Evolutionary conservation across 1,284 basidiomycete species (phyloP), one percentile per base, ranked within the genome.

Genomic region (Rhodotorula sp.): DNA sequence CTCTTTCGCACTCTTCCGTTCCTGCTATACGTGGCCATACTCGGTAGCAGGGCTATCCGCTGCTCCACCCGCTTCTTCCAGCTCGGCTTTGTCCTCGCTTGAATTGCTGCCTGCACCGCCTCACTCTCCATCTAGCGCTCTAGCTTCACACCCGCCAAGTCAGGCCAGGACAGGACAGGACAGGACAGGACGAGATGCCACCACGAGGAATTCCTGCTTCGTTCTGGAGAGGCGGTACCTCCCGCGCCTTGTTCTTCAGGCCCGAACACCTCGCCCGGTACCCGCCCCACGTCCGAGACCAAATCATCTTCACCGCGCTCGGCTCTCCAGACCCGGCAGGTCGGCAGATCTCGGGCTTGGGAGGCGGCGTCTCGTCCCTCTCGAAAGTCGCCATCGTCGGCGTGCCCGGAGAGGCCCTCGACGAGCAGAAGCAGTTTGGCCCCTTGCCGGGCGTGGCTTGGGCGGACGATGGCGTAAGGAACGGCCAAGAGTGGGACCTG

Each of bases 221-320:
- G 0, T 75, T 76, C 71, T 75, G 68, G 67, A 64, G 75, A 5
- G 75, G 75, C 5, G 75, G 75, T 1, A 76, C 75, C 12, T 75
- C 73, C 2, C 60, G 71, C 26, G 75, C 71, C 8, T 57, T 73
- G 5, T 48, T 76, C 38, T 62, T 76, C 47, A 62, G 75, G 5
- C 71, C 75, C 4, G 62, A 69, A 23, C 55, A 60, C 28, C 67
- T 76, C 49, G 73, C 73, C 4, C 61, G 64, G 0, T 70, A 58
- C 61, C n/a, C 69, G 0, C 58, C 61, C 8, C 15, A 60, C 23
- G 58, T 68, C 19, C 69, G 75, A 10, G 67, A 72, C 19, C 55
- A 50, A 21, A 69, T 76, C 67, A 72, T 76, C 65, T 64, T 61
- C n/a, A 50, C 63, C 14, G 72, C 75, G 1, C 45, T 76, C 34